These are phyloP conservation scores for Ogataea methylovora DNA, from an alignment of 805 yeast species.

Conservation along the genomic window DNA sequence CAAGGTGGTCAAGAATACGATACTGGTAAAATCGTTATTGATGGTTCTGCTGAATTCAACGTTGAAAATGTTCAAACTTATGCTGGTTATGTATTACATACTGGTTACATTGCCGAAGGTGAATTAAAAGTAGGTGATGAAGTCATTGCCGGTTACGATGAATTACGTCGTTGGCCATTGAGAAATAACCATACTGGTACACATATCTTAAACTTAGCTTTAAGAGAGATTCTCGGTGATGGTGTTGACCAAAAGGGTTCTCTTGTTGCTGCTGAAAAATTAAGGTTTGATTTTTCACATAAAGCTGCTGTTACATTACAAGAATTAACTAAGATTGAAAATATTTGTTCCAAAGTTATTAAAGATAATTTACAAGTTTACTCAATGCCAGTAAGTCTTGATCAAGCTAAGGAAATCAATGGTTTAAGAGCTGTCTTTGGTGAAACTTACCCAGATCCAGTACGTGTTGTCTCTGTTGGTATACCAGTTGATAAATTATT, in stretches of 20 bases:
- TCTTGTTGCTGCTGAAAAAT: constrained; percentile 87
- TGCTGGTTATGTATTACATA: constrained; percentile 93
- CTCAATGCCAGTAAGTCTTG: constrained; percentile 75
- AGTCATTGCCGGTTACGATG: constrained; percentile 85
- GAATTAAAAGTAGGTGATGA: constrained; percentile 55
- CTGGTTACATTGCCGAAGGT: constrained; percentile 82
- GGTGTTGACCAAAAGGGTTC: constrained; percentile 95
- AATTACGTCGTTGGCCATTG: constrained; percentile 90
- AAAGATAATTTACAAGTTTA: constrained; percentile 65
- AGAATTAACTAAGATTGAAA: constrained; percentile 73
- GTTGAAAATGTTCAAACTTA: constrained; percentile 89
- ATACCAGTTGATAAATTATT: constrained; percentile 78
- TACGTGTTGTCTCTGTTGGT: constrained; percentile 95
- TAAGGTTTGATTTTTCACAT: constrained; percentile 94
- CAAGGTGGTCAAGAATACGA: constrained; percentile 99
- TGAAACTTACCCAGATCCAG: constrained; percentile 98
- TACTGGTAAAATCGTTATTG: constrained; percentile 86
- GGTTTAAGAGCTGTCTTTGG: constrained; percentile 98
- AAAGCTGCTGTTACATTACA: constrained; percentile 70
- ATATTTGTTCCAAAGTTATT: constrained; percentile 63
- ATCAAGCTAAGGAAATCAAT: constrained; percentile 61
- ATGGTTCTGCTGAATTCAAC: constrained; percentile 78
- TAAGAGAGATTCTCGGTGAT: constrained; percentile 80
- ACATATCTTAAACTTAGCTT: constrained; percentile 84
- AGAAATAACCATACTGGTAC: constrained; percentile 99